Conservation (phyloP, 2,329 filamentous ascomycete species). For the Cordyceps fumosorosea region DNA sequence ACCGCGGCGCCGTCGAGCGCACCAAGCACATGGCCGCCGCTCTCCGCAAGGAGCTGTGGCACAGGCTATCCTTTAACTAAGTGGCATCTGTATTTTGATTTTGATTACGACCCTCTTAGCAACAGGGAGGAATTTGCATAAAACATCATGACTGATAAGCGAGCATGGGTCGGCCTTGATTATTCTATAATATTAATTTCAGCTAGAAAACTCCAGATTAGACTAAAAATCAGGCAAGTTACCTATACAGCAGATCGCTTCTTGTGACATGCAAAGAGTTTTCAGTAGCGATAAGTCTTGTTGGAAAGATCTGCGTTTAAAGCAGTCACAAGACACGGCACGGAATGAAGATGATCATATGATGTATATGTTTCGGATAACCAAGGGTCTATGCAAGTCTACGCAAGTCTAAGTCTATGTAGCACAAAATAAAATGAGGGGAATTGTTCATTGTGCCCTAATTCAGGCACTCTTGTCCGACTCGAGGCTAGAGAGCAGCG, state of each 20-base stretch:
- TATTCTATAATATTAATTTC: not conserved
- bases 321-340: not conserved
- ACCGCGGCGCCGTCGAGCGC: slow-evolving; percentile 19
- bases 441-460: not conserved
- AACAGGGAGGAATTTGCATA: slow-evolving; percentile 3
- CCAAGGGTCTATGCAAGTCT: not conserved
- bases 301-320: not conserved
- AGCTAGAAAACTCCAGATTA: not conserved
- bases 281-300: not conserved
- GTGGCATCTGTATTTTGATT: not conserved
- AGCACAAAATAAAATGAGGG: not conserved
- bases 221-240: not conserved
- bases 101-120: not conserved
- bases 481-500: slow-evolving; percentile 15
- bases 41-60: slow-evolving; percentile 24
- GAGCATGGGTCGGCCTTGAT: slow-evolving; percentile 1
- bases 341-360: not conserved
- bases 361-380: not conserved
- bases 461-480: not conserved
- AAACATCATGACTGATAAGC: slow-evolving; percentile 5
- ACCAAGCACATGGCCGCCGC: slow-evolving; percentile 21
- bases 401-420: not conserved
- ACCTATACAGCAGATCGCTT: not conserved
- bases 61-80: slow-evolving; percentile 18
- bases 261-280: not conserved